These are phyloP conservation scores for Stemphylium lycopersici DNA, from an alignment of 2,329 filamentous ascomycete genomes.

Conservation along the genomic window DNA sequence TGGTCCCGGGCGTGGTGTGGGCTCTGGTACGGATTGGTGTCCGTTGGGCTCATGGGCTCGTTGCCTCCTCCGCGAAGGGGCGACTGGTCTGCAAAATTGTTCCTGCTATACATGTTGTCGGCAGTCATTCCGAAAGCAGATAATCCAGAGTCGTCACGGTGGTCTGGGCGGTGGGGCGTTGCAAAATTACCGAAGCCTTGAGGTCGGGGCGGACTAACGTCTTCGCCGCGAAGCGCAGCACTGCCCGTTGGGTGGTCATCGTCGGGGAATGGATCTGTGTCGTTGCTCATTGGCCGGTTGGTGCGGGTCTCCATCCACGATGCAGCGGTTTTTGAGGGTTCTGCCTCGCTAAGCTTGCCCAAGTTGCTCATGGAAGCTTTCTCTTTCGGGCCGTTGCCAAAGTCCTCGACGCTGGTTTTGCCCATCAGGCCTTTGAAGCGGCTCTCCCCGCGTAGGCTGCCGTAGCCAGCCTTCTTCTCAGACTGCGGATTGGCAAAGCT, in stretches of 20 bases:
- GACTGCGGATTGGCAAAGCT: conserved; percentile 70
- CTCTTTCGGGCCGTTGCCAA: conserved; percentile 58
- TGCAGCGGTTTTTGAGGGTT: conserved; percentile 55
- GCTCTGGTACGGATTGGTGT: conserved; percentile 96
- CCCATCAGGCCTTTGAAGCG: conserved; percentile 84
- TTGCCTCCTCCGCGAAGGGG: conserved; percentile 58
- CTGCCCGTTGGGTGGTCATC: conserved; percentile 70
- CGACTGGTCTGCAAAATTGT: conserved; percentile 63
- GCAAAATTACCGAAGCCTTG: conserved; percentile 53
- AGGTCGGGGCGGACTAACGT: conserved; percentile 63
- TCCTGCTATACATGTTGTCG: conserved; percentile 62
- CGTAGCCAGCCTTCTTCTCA: conserved; percentile 75
- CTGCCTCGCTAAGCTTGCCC: conserved; percentile 60
- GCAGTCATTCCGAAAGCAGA: conserved; percentile 67
- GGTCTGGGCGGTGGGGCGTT: conserved; percentile 53
- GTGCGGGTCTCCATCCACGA: conserved; percentile 58
- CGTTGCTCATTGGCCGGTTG: conserved; percentile 61
- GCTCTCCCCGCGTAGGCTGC: conserved; percentile 74
- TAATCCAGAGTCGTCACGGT: conserved; percentile 65
- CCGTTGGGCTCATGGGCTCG: conserved; percentile 85
- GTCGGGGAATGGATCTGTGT: conserved; percentile 76
- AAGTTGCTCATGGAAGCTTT: conserved; percentile 61
- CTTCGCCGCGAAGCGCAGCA: conserved; percentile 77
- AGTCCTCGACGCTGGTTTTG: conserved; percentile 75
- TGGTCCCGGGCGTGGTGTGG: conserved; percentile 77